phyloP scores from a whole-genome alignment of 345 rosid genomes.

The Microthlaspi erraticum region DNA sequence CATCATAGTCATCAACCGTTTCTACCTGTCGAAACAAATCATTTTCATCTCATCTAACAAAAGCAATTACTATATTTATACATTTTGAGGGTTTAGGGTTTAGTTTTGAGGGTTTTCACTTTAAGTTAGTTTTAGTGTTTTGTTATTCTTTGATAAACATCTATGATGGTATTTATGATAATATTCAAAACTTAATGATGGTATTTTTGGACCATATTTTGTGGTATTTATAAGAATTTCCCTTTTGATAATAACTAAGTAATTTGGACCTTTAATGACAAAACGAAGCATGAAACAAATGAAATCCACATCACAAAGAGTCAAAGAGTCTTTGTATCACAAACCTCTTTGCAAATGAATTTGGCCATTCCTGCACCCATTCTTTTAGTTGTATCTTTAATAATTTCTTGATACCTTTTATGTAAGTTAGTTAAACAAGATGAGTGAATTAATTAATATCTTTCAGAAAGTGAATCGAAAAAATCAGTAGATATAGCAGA shows the following conservation, averaged over 20 bases:
- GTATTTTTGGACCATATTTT: too few relatives aligned
- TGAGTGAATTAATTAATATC: background rate
- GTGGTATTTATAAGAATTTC: too few relatives aligned
- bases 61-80: background rate
- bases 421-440: background rate
- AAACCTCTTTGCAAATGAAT: slow-evolving; percentile 85
- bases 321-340: slow-evolving; percentile 31
- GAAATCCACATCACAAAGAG: background rate
- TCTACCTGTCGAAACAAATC: slow-evolving; percentile 61
- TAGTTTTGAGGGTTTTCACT: too few relatives aligned
- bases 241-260: too few relatives aligned
- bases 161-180: too few relatives aligned
- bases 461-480: background rate
- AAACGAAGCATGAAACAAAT: background rate
- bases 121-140: too few relatives aligned
- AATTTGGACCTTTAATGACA: too few relatives aligned
- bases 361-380: slow-evolving; percentile 98
- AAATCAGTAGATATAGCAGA: slow-evolving; percentile 5
- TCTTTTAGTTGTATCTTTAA: slow-evolving; percentile 69
- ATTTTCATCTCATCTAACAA: background rate
- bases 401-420: slow-evolving; percentile 75
- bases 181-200: too few relatives aligned
- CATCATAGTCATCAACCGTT: slow-evolving; percentile 84
- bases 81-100: background rate
- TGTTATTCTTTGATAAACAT: too few relatives aligned